A percentile compares a stretch with the other conserved stretches of the same genome.
Conservation (phyloP, 2,329 filamentous ascomycete genomes). For the Hyphodiscus sp. region DNA sequence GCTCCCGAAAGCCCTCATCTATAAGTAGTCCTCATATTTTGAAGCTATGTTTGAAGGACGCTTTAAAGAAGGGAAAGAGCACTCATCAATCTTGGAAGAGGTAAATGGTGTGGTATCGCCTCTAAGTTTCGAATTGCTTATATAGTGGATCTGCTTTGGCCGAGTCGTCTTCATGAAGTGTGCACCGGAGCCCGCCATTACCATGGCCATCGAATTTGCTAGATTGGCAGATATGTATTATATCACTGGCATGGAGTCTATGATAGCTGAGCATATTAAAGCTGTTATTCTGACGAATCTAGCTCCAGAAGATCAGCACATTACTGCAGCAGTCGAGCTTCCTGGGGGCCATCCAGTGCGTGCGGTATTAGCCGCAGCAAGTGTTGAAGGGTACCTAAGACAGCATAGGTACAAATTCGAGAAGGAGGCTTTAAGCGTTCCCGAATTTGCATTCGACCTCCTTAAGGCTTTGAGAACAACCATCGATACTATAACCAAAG, state of each 20-base stretch:
- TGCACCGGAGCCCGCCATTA: constrained; percentile 8
- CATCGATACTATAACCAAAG: neutral
- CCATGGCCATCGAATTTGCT: constrained; percentile 12
- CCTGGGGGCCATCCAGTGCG: constrained; percentile 11
- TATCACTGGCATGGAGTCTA: constrained; percentile 6
- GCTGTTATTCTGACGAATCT: constrained; percentile 3
- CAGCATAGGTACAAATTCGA: constrained; percentile 3
- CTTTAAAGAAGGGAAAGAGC: constrained; percentile 14
- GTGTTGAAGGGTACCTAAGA: constrained; percentile 7
- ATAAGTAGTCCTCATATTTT: constrained; percentile 13
- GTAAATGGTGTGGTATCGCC: constrained; percentile 14
- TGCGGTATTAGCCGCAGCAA: constrained; percentile 4
- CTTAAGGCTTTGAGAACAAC: neutral
- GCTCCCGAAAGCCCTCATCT: constrained; percentile 13
- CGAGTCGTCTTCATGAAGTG: constrained; percentile 9
- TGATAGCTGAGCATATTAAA: constrained; percentile 10
- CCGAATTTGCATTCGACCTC: constrained; percentile 7
- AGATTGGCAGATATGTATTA: constrained; percentile 15
- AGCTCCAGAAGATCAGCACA: constrained; percentile 1
- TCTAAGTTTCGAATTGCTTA: constrained; percentile 13
- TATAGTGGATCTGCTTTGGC: constrained; percentile 9
- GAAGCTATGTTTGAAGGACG: constrained; percentile 13
- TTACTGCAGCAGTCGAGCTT: constrained; percentile 5
- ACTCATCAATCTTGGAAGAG: constrained; percentile 15
- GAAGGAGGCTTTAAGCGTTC: constrained; percentile 3